Percentiles rank a stretch among this genome's conserved stretches.
phyloP scores from a whole-genome alignment of 768 basidiomycete species.

The Lyophyllum shimeji region DNA sequence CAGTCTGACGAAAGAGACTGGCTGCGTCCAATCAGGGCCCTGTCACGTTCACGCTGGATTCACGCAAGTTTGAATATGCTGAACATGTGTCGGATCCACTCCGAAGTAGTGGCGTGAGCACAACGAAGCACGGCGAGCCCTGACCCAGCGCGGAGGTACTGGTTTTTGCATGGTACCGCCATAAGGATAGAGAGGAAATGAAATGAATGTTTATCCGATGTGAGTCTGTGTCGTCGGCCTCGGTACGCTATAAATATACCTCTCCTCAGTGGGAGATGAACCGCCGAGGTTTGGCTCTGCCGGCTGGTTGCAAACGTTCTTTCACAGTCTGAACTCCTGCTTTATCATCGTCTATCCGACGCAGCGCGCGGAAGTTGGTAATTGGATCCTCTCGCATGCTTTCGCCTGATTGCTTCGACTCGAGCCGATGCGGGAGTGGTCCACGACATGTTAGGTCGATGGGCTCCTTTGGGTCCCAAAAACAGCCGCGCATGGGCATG shows the following conservation, averaged over 20 bases:
- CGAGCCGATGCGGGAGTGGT: not conserved
- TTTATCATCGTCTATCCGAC: not conserved
- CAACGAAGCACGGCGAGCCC: slow-evolving; percentile 3
- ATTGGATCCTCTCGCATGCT: not conserved
- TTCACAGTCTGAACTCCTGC: not conserved
- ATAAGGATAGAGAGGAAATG: not conserved
- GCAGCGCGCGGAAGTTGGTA: not conserved
- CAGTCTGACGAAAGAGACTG: slow-evolving; percentile 30
- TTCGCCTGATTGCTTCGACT: not conserved
- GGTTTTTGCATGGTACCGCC: not conserved
- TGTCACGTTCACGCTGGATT: slow-evolving; percentile 82
- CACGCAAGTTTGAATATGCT: slow-evolving; percentile 74
- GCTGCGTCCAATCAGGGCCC: slow-evolving; percentile 56
- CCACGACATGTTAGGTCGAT: not conserved
- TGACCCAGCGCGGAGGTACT: slow-evolving; percentile 1
- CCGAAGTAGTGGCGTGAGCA: slow-evolving; percentile 11
- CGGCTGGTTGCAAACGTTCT: not conserved
- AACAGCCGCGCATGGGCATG: not conserved
- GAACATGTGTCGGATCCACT: no score
- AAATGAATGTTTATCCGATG: not conserved
- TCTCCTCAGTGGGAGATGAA: not conserved
- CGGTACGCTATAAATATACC: not conserved
- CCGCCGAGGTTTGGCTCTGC: not conserved
- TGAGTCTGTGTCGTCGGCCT: slow-evolving; percentile 5
- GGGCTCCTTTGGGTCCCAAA: not conserved